These are phyloP conservation scores for Diplogelasinospora grovesii DNA, from an alignment of 495 filamentous ascomycete species.

Conservation along the genomic window DNA sequence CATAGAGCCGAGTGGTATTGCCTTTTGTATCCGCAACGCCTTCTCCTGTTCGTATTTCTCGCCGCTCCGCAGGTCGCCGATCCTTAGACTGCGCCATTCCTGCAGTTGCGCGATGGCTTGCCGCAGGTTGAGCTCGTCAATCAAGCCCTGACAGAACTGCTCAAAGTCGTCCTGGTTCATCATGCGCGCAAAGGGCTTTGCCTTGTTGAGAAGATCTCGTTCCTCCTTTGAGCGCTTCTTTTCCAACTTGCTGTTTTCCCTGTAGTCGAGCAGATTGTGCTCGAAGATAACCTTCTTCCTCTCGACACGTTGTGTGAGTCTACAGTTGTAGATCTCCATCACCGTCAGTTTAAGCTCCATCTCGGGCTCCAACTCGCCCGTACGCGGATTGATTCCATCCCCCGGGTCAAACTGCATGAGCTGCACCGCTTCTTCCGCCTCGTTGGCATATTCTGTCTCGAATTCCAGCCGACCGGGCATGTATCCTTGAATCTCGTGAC, in stretches of 20 bases:
- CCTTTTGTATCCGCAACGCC: constrained; percentile 60
- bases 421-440: constrained; percentile 96
- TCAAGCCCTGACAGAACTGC: constrained; percentile 69
- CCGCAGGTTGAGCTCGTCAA: constrained; percentile 85
- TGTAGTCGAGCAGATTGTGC: constrained; percentile 85
- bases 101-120: constrained; percentile 87
- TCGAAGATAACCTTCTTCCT: constrained; percentile 96
- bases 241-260: constrained; percentile 77
- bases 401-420: constrained; percentile 97
- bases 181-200: constrained; percentile 92
- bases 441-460: constrained; percentile 95
- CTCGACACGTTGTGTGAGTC: constrained; percentile 85
- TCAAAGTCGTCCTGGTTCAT: constrained; percentile 93
- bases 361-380: constrained; percentile 82
- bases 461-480: constrained; percentile 98
- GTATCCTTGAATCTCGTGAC: constrained; percentile 96
- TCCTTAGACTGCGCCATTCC: constrained; percentile 82
- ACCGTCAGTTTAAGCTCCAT: constrained; percentile 96
- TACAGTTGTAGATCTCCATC: constrained; percentile 96
- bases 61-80: constrained; percentile 74
- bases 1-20: constrained; percentile 66
- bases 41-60: constrained; percentile 97
- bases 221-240: constrained; percentile 98
- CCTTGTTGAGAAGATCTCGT: constrained; percentile 78
- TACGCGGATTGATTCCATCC: constrained; percentile 77